These are phyloP conservation scores for Mortierella sp. DNA, from an alignment of 371 early-diverging fungal genomes.

Conservation along the genomic window DNA sequence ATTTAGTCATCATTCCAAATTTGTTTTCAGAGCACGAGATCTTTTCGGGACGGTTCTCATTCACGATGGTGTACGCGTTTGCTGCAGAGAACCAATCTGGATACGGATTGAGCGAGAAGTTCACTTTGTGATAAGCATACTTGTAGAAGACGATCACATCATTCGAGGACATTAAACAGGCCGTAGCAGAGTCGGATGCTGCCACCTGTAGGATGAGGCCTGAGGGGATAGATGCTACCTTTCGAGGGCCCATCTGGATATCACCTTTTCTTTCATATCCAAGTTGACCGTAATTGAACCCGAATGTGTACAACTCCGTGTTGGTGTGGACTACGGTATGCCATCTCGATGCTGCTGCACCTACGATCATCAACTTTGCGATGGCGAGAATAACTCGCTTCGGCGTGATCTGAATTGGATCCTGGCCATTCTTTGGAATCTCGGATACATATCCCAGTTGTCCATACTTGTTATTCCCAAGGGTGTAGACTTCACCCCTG, in stretches of 20 bases:
- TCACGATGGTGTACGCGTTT: constrained; percentile 30
- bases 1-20: constrained; percentile 63
- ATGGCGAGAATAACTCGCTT: constrained; percentile 68
- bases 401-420: constrained; percentile 66
- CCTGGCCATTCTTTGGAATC: constrained; percentile 50
- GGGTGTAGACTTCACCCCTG: constrained; percentile 63
- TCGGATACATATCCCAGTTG: constrained; percentile 70
- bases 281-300: constrained; percentile 82
- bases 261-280: constrained; percentile 70
- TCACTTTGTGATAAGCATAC: constrained; percentile 62
- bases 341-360: constrained; percentile 77
- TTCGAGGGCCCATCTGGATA: constrained; percentile 62
- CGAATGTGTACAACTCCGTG: constrained; percentile 78
- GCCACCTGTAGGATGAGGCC: constrained; percentile 62
- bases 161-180: constrained; percentile 59
- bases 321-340: constrained; percentile 77
- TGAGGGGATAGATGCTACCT: constrained; percentile 60
- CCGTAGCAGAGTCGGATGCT: constrained; percentile 69
- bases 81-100: constrained; percentile 59
- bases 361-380: constrained; percentile 68
- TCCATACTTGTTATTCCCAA: constrained; percentile 80
- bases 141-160: constrained; percentile 65
- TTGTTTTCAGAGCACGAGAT: constrained; percentile 62
- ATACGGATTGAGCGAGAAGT: constrained; percentile 62
- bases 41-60: constrained; percentile 43